These are phyloP conservation scores for Penicillium hesseltinei DNA, from an alignment of 2,329 filamentous ascomycete genomes.

Conservation along the genomic window DNA sequence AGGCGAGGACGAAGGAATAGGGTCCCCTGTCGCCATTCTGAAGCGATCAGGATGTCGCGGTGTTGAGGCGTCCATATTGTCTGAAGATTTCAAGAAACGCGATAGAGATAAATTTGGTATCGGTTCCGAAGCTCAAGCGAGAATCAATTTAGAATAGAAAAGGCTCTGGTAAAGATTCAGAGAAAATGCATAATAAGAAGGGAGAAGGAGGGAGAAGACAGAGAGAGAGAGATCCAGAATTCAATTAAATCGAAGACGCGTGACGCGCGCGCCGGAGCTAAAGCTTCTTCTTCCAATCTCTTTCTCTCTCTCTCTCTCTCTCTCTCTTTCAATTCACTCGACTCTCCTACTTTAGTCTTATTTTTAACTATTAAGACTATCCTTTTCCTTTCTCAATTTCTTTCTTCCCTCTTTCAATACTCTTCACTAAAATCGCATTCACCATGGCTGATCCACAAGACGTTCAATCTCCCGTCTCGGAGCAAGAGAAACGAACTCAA, in stretches of 20 bases:
- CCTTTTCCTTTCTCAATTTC: not conserved
- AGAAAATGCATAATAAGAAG: not conserved
- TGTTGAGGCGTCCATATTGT: conserved; percentile 23
- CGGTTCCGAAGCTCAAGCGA: not conserved
- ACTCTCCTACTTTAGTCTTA: not conserved
- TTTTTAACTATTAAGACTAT: not conserved
- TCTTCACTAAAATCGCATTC: not conserved
- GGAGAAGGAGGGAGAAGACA: not conserved
- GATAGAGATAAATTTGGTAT: not conserved
- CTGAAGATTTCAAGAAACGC: not conserved
- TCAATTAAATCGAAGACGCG: conserved; percentile 11
- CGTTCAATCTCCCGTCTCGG: conserved; percentile 12
- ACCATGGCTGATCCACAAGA: conserved; percentile 28
- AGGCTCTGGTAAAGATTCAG: not conserved
- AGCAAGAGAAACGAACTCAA: conserved; percentile 55
- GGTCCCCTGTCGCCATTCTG: conserved; percentile 43
- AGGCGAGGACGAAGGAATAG: conserved; percentile 82
- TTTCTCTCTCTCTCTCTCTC: not conserved
- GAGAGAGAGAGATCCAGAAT: not conserved
- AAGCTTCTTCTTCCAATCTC: conserved; percentile 1
- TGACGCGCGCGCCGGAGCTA: conserved; percentile 6
- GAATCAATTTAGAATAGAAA: not conserved
- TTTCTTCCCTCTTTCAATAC: not conserved
- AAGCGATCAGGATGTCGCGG: conserved; percentile 25
- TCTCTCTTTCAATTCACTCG: not conserved